These are phyloP conservation scores for Capronia americana DNA, from an alignment of 2,329 filamentous ascomycete genomes.

Conservation along the genomic window DNA sequence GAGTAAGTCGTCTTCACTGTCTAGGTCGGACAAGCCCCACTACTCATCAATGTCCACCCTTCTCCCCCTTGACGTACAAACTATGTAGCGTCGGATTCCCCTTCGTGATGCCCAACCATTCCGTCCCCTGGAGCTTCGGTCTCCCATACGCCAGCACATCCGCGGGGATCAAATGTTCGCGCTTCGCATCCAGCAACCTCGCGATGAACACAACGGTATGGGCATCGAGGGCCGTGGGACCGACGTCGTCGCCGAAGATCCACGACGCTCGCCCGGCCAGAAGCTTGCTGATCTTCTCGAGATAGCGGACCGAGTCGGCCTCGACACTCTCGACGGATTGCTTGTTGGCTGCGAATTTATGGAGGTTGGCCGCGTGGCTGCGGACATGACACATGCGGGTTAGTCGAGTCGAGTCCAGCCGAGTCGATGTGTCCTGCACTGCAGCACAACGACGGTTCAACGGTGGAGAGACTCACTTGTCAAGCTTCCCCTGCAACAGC, in stretches of 20 bases:
- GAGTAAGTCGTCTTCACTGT: too few species aligned
- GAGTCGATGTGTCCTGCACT: too few species aligned
- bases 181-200: conserved; percentile 19
- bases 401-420: neutral
- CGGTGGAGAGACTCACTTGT: conserved; percentile 3
- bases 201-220: conserved; percentile 27
- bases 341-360: neutral
- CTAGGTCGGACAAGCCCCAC: too few species aligned
- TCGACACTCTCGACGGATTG: conserved; percentile 14
- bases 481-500: conserved; percentile 13
- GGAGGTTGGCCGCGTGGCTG: conserved; percentile 4
- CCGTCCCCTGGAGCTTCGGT: conserved; percentile 4
- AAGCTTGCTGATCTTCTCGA: conserved; percentile 11
- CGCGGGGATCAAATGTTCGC: conserved; percentile 11
- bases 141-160: conserved; percentile 16
- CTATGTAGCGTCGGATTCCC: conserved; percentile 22
- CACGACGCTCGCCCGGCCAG: conserved; percentile 9
- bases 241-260: conserved; percentile 21
- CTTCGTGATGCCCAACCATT: conserved; percentile 11
- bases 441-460: neutral
- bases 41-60: neutral
- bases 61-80: conserved; percentile 13
- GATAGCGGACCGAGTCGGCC: conserved; percentile 8
- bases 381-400: neutral
- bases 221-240: conserved; percentile 26